Evolutionary conservation across 2,329 filamentous ascomycete genomes (phyloP), one percentile per base, ranked within the genome.

Genomic region (Epichloe aotearoae): DNA sequence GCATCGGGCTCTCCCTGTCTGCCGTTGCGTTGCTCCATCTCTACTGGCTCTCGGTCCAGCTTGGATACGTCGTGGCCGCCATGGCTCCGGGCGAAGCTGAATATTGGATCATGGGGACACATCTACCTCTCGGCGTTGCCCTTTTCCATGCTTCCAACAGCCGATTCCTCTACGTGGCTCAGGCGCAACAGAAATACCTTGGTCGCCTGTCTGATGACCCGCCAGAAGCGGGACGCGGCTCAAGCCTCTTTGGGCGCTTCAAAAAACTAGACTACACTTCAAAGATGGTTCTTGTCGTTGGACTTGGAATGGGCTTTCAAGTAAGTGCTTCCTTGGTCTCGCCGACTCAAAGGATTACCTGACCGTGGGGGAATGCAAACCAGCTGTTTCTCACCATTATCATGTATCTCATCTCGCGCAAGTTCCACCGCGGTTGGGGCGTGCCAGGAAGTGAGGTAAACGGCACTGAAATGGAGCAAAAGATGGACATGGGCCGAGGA

Each of bases 91-190:
- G 73, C 47, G 66, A 73, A 11, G 67, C 70, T 10, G 75, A 82
- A 60, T 84, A 73, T 60, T 84, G 79, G 75, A 70, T 82, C 59
- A 84, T 84, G 81, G 74, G 76, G 46, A 73, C 78, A 43, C 80
- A 77, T 60, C 66, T 84, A 6, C 82, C 81, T 5, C 73, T 79
- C 46, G 80, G 81, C 34, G 78, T 84, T 48, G 80, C 79, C 15
- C 67, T 84, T 2, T 84, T 84, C 59, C 80, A 84, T 56, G 80
- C 77, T 30, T 77, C 77, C 52, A 82, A 83, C 61, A 73, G 68
- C 54, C 75, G 77, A 48, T 77, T 83, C 50, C 71, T 81, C 19
- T 67, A 80, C 52, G 66, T 82, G 47, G 77, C 78, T 49, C 72
- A 70, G 55, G 65, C 71, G 15, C 79, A 82, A 60, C 62, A 61